Conservation (phyloP, 306 rosid species). For the Boehmeria nivea region DNA sequence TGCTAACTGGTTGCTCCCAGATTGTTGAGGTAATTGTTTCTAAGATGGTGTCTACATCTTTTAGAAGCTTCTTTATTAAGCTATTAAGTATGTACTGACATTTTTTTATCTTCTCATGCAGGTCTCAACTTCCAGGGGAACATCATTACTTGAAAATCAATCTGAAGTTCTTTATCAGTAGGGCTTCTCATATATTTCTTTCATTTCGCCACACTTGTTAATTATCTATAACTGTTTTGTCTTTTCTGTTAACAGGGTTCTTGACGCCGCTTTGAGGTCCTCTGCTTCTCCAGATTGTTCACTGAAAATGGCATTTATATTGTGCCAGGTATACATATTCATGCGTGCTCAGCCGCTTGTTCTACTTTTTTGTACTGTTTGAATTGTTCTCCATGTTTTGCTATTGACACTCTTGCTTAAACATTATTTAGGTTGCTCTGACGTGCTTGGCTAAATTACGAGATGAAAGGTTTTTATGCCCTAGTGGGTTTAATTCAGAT, state of each 20-base stretch:
- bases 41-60: background rate
- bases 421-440: conserved; percentile 80
- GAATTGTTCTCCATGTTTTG: conserved; percentile 10
- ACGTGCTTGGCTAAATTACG: conserved; percentile 97
- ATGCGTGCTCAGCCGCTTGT: background rate
- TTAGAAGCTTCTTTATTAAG: too few relatives aligned
- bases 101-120: conserved; percentile 2
- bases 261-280: conserved; percentile 70
- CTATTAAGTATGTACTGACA: too few relatives aligned
- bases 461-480: conserved; percentile 82
- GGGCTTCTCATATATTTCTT: conserved; percentile 23
- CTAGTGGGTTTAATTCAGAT: conserved; percentile 73
- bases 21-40: conserved; percentile 71
- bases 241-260: conserved; percentile 51
- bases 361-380: conserved; percentile 12
- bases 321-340: conserved; percentile 68
- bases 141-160: conserved; percentile 73
- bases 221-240: conserved; percentile 14
- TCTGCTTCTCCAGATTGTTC: conserved; percentile 98
- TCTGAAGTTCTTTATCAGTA: conserved; percentile 88
- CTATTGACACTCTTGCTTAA: too few relatives aligned
- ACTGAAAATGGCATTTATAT: conserved; percentile 81
- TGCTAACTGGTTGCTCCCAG: conserved; percentile 97
- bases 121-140: conserved; percentile 87
- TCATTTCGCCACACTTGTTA: too few relatives aligned